Evolutionary conservation across 805 yeast genomes (phyloP).

Genomic region (Candida stauntonica): DNA sequence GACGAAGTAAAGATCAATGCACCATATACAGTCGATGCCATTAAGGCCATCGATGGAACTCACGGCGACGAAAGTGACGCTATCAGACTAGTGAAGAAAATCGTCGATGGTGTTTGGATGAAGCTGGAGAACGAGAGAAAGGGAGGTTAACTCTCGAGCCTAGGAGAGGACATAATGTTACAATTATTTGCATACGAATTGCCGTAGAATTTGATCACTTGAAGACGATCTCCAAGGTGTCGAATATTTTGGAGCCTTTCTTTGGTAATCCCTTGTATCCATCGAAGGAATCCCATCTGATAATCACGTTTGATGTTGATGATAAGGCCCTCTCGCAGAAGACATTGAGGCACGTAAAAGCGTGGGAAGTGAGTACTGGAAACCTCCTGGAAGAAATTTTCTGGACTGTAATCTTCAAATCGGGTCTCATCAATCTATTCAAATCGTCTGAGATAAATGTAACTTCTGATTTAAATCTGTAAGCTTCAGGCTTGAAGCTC

Average conservation of each 20-base stretch:
- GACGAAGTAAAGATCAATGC: constrained; percentile 42
- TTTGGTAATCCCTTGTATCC: constrained; percentile 60
- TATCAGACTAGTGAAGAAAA: constrained; percentile 38
- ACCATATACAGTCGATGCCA: constrained; percentile 36
- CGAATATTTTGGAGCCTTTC: constrained; percentile 51
- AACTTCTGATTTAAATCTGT: too few species aligned
- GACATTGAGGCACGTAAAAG: constrained; percentile 41
- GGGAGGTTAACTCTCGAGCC: constrained; percentile 41
- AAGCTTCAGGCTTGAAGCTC: background rate
- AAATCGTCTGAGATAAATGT: too few species aligned
- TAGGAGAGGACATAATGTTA: background rate
- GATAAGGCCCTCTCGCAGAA: constrained; percentile 34
- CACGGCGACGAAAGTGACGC: constrained; percentile 27
- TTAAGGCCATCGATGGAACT: constrained; percentile 10
- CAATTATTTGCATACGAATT: too few species aligned
- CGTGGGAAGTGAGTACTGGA: constrained; percentile 10
- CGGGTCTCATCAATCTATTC: too few species aligned
- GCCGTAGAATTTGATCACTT: too few species aligned
- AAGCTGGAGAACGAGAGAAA: constrained; percentile 41
- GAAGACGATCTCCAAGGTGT: constrained; percentile 22
- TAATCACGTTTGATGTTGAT: background rate
- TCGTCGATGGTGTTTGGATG: constrained; percentile 47
- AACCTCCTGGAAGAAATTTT: background rate
- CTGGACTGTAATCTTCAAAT: constrained; percentile 4
- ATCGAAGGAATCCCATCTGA: constrained; percentile 52